Percentiles rank a stretch among this genome's conserved stretches.
These are phyloP conservation scores for Nannochloropsis granulata DNA, from an alignment of 108 stramenopile genomes.

Conservation along the genomic window DNA sequence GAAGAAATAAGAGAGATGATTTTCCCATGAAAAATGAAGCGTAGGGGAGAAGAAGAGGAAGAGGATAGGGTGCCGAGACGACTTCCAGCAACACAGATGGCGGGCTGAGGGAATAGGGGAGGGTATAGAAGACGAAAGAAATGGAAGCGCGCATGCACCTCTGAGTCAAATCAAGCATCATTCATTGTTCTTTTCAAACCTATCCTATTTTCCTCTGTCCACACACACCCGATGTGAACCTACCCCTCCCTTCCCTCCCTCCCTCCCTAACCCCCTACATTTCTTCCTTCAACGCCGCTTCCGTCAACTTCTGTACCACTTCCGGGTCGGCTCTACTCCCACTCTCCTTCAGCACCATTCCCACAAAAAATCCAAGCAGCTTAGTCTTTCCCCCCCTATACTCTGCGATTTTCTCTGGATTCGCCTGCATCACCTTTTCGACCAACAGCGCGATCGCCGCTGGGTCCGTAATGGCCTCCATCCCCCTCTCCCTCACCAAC, in stretches of 20 bases:
- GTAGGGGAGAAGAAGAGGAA: no score
- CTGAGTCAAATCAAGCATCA: no score
- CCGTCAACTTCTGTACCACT: background rate
- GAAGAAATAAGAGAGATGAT: no score
- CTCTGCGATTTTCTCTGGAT: constrained; percentile 7
- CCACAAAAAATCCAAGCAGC: constrained; percentile 20
- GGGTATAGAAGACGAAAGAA: background rate
- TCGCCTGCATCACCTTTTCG: constrained; percentile 2
- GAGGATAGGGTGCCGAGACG: no score
- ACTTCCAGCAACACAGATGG: no score
- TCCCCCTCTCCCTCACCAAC: constrained; percentile 7
- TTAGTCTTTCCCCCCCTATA: constrained; percentile 18
- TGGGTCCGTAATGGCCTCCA: constrained; percentile 16
- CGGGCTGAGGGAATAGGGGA: no score
- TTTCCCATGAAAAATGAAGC: no score
- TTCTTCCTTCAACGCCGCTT: background rate
- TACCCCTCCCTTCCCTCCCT: background rate
- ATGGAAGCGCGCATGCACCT: background rate
- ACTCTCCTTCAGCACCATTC: background rate
- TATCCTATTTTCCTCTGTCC: no score
- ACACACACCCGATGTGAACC: no score
- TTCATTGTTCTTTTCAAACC: no score
- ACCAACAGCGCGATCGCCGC: constrained; percentile 3
- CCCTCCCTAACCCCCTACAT: background rate
- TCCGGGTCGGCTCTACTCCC: constrained; percentile 18